A percentile compares a stretch with the other conserved stretches of the same genome.
Evolutionary conservation across 768 basidiomycete genomes (phyloP).

Genomic region (Serpula lacrymans): DNA sequence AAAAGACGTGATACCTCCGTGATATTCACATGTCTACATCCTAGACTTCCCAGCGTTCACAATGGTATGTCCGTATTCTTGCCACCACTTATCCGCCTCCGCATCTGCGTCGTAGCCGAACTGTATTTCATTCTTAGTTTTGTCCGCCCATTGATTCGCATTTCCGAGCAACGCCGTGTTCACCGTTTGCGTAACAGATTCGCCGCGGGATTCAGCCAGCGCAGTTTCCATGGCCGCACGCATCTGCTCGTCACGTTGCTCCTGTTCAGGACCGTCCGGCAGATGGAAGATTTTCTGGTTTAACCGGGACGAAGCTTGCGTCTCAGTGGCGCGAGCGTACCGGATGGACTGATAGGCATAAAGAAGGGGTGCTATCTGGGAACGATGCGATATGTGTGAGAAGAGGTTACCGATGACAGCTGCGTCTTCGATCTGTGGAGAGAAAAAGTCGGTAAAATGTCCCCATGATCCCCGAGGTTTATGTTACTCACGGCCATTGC

Average conservation of each 20-base stretch:
- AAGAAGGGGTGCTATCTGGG: conserved; percentile 45
- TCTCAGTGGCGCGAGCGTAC: conserved; percentile 43
- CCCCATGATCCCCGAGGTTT: conserved; percentile 9
- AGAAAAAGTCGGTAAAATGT: background rate
- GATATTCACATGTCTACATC: too few species aligned
- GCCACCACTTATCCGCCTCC: conserved; percentile 51
- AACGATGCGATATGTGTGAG: conserved; percentile 37
- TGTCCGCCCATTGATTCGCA: conserved; percentile 59
- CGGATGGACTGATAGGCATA: conserved; percentile 52
- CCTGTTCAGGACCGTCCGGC: conserved; percentile 50
- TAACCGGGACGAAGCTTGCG: conserved; percentile 45
- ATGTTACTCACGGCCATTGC: conserved; percentile 45
- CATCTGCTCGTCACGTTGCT: conserved; percentile 50
- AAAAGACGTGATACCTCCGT: too few species aligned
- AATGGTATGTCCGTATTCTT: conserved; percentile 22
- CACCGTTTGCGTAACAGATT: conserved; percentile 8
- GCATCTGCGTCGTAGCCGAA: conserved; percentile 55
- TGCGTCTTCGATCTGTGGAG: conserved; percentile 30
- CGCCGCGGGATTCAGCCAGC: conserved; percentile 19
- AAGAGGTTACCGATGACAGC: conserved; percentile 48
- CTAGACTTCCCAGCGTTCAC: too few species aligned
- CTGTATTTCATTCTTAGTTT: conserved; percentile 40
- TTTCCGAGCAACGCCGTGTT: conserved; percentile 25
- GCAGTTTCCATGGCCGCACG: conserved; percentile 42
- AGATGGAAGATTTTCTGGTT: conserved; percentile 58